These are phyloP conservation scores for Oryza meyeriana DNA, from an alignment of 176 grass and related monocot species.

Conservation along the genomic window DNA sequence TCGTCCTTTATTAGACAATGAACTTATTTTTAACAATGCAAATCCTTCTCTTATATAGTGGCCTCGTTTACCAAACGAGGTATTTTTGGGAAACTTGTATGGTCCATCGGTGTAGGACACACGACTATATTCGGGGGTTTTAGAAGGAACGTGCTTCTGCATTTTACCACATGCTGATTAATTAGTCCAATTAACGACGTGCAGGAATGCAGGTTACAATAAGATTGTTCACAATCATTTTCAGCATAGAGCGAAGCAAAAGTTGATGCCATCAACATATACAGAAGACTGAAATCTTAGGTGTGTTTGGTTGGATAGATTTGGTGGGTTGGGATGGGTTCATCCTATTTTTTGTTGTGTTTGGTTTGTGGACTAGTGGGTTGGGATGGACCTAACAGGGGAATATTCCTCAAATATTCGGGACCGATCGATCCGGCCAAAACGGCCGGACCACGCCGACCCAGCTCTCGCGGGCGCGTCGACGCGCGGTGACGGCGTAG, in stretches of 20 bases:
- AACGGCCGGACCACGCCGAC: too few species aligned
- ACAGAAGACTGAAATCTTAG: too few species aligned
- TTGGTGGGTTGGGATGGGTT: too few species aligned
- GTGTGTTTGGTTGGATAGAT: too few species aligned
- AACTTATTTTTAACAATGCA: not conserved
- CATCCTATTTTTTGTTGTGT: too few species aligned
- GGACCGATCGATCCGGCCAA: too few species aligned
- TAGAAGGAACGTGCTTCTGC: not conserved
- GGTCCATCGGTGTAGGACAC: not conserved
- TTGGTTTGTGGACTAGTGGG: too few species aligned
- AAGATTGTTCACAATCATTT: not conserved
- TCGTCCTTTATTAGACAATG: slow-evolving; percentile 27
- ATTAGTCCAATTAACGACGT: not conserved
- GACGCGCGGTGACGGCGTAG: too few species aligned
- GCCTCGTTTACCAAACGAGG: not conserved
- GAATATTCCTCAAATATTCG: too few species aligned
- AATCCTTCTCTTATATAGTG: slow-evolving; percentile 38
- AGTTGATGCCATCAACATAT: too few species aligned
- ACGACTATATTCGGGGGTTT: not conserved
- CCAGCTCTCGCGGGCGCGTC: too few species aligned
- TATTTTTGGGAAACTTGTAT: slow-evolving; percentile 22
- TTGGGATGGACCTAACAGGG: too few species aligned
- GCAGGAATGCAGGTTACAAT: not conserved
- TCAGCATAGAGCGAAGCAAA: not conserved
- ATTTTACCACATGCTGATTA: slow-evolving; percentile 7